Evolutionary conservation across 163 green algal genomes (phyloP), one percentile per base, ranked within the genome.

Genomic region (Picocystis sp.): DNA sequence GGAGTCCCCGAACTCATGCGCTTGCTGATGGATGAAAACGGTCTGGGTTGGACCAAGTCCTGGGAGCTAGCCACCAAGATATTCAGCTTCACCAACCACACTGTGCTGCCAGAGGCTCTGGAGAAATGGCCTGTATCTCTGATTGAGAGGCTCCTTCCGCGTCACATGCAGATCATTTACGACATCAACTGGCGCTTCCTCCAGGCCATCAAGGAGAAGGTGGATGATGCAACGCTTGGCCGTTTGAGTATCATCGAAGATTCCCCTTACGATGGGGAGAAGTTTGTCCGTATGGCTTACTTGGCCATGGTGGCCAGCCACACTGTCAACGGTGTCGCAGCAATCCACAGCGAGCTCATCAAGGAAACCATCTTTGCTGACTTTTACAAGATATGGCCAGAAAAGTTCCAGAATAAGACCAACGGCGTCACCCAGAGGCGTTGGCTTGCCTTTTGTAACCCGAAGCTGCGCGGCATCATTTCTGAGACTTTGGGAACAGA

Each of bases 391-490:
- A 73, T 93, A 17, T 83, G 67, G 65, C 77, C 78, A 11, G 49
- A 89, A 44, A 94, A 94, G 76, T 97, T 97, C 76, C 87, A 95
- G 72, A 97, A 96, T 81, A 94, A 95, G 77, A 97, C 88, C 62
- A 97, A 97, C 62, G 88, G 88, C 53, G 81, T 92, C 23, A 92
- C 81, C 12, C 81, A 86, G 67, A 73, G 89, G 44, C 77, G 89
- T 45, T 98, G 89, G 89, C 83, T 98, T 47, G 89, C 89, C n/a
- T 96, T 96, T 76, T 97, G 89, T 82, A 98, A 98, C 77, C 81
- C 85, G 2, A 63, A 65, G 14, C 77, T 97, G 55, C 58, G 77
- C 41, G 55, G 73, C 22, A 66, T 97, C 38, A 89, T 98, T 70
- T 91, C 78, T 1, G 57, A 81, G 38, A 76, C 62, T 15, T 70